A percentile compares a stretch with the other conserved stretches of the same genome.
Conservation (phyloP, 768 basidiomycete genomes). For the Termitomyces sp. region DNA sequence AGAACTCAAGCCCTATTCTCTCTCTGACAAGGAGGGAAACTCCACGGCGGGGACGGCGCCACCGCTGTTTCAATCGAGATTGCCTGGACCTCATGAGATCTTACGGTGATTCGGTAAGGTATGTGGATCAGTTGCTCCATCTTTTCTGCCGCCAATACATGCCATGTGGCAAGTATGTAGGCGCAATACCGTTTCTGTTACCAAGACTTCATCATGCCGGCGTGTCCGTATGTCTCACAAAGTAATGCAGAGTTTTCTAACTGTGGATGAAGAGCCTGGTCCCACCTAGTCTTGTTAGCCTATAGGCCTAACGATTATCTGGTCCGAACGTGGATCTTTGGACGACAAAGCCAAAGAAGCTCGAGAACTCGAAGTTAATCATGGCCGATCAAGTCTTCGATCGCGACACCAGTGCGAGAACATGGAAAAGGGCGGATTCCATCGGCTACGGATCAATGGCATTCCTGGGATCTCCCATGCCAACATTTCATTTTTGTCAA, state of each 20-base stretch:
- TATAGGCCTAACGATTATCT: background rate
- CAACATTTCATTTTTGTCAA: constrained; percentile 3
- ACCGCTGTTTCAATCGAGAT: background rate
- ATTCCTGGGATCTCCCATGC: constrained; percentile 4
- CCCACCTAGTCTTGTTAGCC: background rate
- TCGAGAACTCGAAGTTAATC: constrained; percentile 1
- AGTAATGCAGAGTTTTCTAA: background rate
- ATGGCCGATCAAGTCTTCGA: constrained; percentile 6
- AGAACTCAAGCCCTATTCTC: no score
- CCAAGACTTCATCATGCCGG: no score
- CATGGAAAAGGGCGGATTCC: constrained; percentile 1
- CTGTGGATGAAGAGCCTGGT: background rate
- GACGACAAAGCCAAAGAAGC: background rate
- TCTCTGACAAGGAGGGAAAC: background rate
- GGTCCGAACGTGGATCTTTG: background rate
- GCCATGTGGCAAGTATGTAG: background rate
- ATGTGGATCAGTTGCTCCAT: background rate
- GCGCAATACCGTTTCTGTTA: background rate
- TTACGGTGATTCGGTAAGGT: background rate
- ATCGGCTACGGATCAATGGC: constrained; percentile 13
- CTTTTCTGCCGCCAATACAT: background rate
- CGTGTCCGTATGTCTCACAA: background rate
- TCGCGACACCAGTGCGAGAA: background rate
- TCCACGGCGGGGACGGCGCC: background rate
- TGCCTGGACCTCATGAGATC: background rate